A percentile compares a stretch with the other conserved stretches of the same genome.
These are phyloP conservation scores for Aciculoconidium aculeatum DNA, from an alignment of 805 yeast genomes.

Conservation along the genomic window DNA sequence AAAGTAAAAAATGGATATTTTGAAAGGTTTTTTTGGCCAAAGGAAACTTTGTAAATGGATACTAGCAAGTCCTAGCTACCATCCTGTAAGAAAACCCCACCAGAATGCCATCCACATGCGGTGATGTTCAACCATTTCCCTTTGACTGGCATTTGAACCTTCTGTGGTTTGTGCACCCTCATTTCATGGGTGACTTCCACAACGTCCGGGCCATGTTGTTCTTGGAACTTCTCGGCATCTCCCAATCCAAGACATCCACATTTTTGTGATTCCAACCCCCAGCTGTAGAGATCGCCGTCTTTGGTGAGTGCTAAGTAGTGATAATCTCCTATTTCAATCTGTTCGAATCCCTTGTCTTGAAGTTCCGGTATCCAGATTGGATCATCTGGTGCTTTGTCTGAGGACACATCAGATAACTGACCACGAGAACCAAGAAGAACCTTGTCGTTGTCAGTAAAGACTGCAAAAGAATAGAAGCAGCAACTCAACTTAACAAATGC, in stretches of 20 bases:
- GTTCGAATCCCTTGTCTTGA: slow-evolving; percentile 44
- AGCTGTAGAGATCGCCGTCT: slow-evolving; percentile 51
- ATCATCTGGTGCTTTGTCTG: slow-evolving; percentile 7
- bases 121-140: slow-evolving; percentile 55
- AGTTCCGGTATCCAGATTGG: slow-evolving; percentile 36
- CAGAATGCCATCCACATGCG: slow-evolving; percentile 80
- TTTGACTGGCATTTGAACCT: slow-evolving; percentile 34
- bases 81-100: slow-evolving; percentile 38
- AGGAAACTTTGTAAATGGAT: slow-evolving; percentile 8
- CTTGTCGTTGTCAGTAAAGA: slow-evolving; percentile 47
- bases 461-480: slow-evolving; percentile 47
- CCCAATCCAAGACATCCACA: slow-evolving; percentile 75
- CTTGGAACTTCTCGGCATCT: slow-evolving; percentile 9
- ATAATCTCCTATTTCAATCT: slow-evolving; percentile 66
- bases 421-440: slow-evolving; percentile 35
- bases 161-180: slow-evolving; percentile 13
- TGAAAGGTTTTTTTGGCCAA: no score
- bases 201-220: slow-evolving; percentile 14
- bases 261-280: slow-evolving; percentile 60
- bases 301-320: slow-evolving; percentile 59
- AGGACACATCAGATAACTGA: slow-evolving; percentile 7
- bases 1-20: no score
- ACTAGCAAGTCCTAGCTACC: no score
- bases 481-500: slow-evolving; percentile 49
- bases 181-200: slow-evolving; percentile 28